Percentiles rank a stretch among this genome's conserved stretches.
Conservation (phyloP, 1,284 basidiomycete species). For the Coniferiporia weirii region DNA sequence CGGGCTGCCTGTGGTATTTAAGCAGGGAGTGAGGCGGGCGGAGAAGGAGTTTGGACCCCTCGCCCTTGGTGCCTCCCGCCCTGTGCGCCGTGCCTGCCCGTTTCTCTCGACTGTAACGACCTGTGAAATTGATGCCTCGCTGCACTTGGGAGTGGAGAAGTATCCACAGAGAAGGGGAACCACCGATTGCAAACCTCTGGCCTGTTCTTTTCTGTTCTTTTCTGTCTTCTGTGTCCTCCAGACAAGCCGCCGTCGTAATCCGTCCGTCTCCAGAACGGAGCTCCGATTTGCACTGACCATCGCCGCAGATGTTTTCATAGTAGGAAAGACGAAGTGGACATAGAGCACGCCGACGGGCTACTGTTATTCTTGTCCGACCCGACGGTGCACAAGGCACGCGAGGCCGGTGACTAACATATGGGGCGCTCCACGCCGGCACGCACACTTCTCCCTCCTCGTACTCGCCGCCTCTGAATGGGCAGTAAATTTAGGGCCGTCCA, state of each 20-base stretch:
- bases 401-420: too few relatives aligned
- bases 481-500: too few relatives aligned
- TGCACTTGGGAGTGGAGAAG: not conserved
- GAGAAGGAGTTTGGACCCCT: not conserved
- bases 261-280: not conserved
- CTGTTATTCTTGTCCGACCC: too few relatives aligned
- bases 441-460: too few relatives aligned
- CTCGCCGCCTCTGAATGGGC: too few relatives aligned
- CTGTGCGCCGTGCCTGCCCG: not conserved
- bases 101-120: not conserved
- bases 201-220: not conserved
- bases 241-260: not conserved
- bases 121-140: not conserved
- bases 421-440: too few relatives aligned
- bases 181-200: not conserved
- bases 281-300: not conserved
- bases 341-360: too few relatives aligned
- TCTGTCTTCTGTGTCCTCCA: too few relatives aligned
- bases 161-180: not conserved
- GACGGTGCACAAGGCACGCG: too few relatives aligned
- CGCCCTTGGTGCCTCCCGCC: too few relatives aligned
- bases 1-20: not conserved
- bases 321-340: not conserved
- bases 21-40: not conserved
- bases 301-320: not conserved